Base-by-base conservation (phyloP, 352 stramenopile species). In the Thalassiosira hispida region DNA sequence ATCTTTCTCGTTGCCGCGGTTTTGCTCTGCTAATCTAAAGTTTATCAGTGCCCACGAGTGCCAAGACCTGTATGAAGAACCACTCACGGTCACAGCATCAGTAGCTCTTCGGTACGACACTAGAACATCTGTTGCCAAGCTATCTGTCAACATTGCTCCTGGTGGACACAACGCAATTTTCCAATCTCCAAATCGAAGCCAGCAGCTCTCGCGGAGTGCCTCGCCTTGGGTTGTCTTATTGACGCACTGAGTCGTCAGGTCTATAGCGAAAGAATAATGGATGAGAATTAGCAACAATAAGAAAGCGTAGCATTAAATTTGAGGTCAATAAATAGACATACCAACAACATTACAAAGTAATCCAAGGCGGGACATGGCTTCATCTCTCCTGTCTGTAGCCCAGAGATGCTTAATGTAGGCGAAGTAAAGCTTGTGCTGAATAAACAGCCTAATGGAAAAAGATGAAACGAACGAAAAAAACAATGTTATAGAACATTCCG, bases 21-120 rank as follows among this genome's bases (percentile, higher is more conserved):
- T 63, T 91, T 98, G 92, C 79, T 98, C 92, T 9, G 97, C 96
- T 14, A 98, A 92, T 38, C 97, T 91, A 79, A 98, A 99, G 83
- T 99, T 99, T 68, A 98, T 95, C 46, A 99, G 81, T 11, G 96
- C 96, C 97, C 97, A 99, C 6, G 92, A 93, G 85, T 99, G 97
- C 94, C 96, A 99, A 27, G 97, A 96, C 56, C 97, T 97, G 79
- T 99, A 98, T 97, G 40, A 31, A 31, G 42, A 23, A 46, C 60
- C 18, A 57, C 35, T 52, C 9, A 93, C 96, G 23, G 88, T 25
- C 46, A 86, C 46, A 60, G 79, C 70, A 18, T 83, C 80, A 14
- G 79, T 90, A 52, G 90, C 87, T 72, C 89, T 73, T 38, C 92
- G 93, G 60, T 89, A 94, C 22, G 84, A 83, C 52, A 84, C 56